These are phyloP conservation scores for Phytophthora crassamura DNA, from an alignment of 352 stramenopile species.

Conservation along the genomic window DNA sequence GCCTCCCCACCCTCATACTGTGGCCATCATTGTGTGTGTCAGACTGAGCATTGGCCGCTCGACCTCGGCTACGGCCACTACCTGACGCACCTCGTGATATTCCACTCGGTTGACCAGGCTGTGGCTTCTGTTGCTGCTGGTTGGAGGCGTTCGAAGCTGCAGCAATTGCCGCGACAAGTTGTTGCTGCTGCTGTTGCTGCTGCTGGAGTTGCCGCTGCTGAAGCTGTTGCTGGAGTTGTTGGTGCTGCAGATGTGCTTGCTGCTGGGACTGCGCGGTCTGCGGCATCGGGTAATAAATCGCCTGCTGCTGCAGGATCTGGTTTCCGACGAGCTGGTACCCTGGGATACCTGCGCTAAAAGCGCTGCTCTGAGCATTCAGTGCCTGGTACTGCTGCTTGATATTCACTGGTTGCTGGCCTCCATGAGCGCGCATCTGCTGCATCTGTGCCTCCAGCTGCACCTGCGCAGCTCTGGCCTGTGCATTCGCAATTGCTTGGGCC, in stretches of 20 bases:
- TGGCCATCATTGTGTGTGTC: constrained; percentile 39
- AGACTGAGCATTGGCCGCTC: constrained; percentile 18
- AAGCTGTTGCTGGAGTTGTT: constrained; percentile 40
- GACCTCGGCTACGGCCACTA: constrained; percentile 18
- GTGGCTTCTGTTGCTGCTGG: constrained; percentile 37
- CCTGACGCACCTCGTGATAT: constrained; percentile 39
- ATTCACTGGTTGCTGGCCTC: constrained; percentile 47
- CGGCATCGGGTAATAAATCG: constrained; percentile 62
- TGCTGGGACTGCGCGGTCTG: constrained; percentile 49
- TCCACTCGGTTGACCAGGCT: constrained; percentile 13
- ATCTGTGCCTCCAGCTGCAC: constrained; percentile 59
- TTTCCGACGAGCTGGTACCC: constrained; percentile 75
- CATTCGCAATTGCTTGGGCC: constrained; percentile 60
- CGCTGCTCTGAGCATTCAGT: constrained; percentile 44
- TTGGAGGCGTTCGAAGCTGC: constrained; percentile 39
- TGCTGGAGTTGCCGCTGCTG: constrained; percentile 38
- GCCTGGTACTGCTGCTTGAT: constrained; percentile 76
- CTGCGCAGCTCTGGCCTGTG: constrained; percentile 50
- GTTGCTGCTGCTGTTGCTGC: constrained; percentile 51
- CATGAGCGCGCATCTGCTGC: constrained; percentile 41
- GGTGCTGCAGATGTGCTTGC: constrained; percentile 57
- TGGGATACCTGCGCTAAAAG: constrained; percentile 57
- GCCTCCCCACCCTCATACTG: constrained; percentile 33
- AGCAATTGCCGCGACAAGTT: constrained; percentile 47
- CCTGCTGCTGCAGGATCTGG: constrained; percentile 64